phyloP scores from a whole-genome alignment of 2,329 filamentous ascomycete species.

The Ascochyta koolunga region DNA sequence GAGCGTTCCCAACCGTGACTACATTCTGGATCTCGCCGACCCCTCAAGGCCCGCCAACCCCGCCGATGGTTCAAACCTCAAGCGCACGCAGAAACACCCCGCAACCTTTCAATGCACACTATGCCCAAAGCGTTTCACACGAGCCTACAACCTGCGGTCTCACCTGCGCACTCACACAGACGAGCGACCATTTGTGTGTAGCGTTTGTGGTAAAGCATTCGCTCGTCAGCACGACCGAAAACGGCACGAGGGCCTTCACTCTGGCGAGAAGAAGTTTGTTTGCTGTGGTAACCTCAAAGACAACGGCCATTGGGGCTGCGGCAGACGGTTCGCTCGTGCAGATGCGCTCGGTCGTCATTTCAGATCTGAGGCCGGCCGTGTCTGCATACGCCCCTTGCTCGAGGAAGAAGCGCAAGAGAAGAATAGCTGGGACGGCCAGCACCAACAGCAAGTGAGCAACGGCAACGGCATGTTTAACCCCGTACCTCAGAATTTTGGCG shows the following conservation, averaged over 20 bases:
- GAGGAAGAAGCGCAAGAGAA: slow-evolving; percentile 92
- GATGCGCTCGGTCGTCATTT: slow-evolving; percentile 95
- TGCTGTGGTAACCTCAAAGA: slow-evolving; percentile 90
- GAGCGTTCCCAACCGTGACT: slow-evolving; percentile 65
- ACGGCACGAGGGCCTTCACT: slow-evolving; percentile 93
- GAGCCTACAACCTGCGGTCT: slow-evolving; percentile 94
- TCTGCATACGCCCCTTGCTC: slow-evolving; percentile 95
- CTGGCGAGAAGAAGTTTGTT: slow-evolving; percentile 97
- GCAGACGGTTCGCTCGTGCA: slow-evolving; percentile 88
- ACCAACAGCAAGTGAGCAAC: slow-evolving; percentile 64
- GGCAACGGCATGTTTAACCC: slow-evolving; percentile 52
- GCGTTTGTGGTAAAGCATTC: slow-evolving; percentile 95
- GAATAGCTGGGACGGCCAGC: slow-evolving; percentile 61
- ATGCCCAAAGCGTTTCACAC: slow-evolving; percentile 94
- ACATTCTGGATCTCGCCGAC: slow-evolving; percentile 90
- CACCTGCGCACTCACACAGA: slow-evolving; percentile 96
- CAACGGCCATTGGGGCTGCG: slow-evolving; percentile 88
- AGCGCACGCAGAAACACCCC: slow-evolving; percentile 95
- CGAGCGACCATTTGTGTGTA: slow-evolving; percentile 95
- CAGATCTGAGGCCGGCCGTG: slow-evolving; percentile 89
- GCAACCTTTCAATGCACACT: slow-evolving; percentile 94
- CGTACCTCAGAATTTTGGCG: slow-evolving; percentile 39
- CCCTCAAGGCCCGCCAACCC: slow-evolving; percentile 73
- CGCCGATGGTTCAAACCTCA: slow-evolving; percentile 57
- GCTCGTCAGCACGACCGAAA: slow-evolving; percentile 97